Percentiles rank a stretch among this genome's conserved stretches.
Conservation (phyloP, 257 asterid species). For the Solanum corneliomulleri region DNA sequence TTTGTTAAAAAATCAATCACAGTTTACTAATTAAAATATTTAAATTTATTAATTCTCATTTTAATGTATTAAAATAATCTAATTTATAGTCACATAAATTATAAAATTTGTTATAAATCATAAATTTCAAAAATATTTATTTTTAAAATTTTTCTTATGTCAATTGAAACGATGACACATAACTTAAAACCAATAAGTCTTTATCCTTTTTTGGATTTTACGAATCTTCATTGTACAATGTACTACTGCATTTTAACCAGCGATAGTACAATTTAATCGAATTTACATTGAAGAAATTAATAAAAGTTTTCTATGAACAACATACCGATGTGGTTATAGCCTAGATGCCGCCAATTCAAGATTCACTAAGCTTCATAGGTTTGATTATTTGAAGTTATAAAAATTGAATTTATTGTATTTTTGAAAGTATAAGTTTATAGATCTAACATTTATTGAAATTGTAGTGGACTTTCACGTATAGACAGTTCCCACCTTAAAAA, state of each 20-base stretch:
- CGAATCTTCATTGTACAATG: background rate
- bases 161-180: no score
- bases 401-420: background rate
- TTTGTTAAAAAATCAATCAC: no score
- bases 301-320: background rate
- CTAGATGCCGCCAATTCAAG: background rate
- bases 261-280: background rate
- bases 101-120: no score
- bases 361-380: background rate
- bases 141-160: no score
- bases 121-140: no score
- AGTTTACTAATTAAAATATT: no score
- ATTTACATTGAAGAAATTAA: background rate
- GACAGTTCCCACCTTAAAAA: fast-evolving
- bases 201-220: background rate
- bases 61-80: no score
- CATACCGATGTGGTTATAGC: background rate
- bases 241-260: background rate
- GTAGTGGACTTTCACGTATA: background rate
- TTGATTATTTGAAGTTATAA: background rate
- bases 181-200: no score
- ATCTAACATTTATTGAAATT: background rate
- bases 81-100: no score
- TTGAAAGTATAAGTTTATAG: background rate
- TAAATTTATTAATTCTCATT: no score